Percentiles rank a stretch among this genome's conserved stretches.
Conservation (phyloP, 2,329 filamentous ascomycete genomes). For the Colletotrichum sojae region DNA sequence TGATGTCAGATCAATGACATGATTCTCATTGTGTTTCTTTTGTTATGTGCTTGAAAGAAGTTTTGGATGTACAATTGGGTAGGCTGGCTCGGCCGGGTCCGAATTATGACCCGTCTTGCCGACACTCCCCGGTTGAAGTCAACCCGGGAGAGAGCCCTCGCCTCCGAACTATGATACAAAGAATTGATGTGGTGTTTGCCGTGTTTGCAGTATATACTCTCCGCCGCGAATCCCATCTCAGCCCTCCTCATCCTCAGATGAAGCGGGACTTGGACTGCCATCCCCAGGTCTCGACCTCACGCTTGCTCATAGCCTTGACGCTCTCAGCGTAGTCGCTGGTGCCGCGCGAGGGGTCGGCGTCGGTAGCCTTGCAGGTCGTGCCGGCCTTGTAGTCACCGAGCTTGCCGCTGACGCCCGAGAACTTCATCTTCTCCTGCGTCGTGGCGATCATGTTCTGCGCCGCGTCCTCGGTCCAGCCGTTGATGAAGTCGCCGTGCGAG, state of each 20-base stretch:
- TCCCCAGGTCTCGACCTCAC: slow-evolving; percentile 31
- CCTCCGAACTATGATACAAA: slow-evolving; percentile 27
- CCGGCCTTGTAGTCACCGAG: slow-evolving; percentile 50
- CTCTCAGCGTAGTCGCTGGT: slow-evolving; percentile 58
- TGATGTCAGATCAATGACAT: neutral
- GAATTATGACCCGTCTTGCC: neutral
- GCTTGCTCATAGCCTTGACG: slow-evolving; percentile 44
- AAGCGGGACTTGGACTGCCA: slow-evolving; percentile 40
- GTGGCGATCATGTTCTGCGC: slow-evolving; percentile 58
- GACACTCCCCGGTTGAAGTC: neutral
- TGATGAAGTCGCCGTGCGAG: slow-evolving; percentile 64
- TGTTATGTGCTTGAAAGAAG: neutral
- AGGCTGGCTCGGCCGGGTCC: slow-evolving; percentile 8
- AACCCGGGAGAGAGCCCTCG: neutral
- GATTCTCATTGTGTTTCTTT: neutral
- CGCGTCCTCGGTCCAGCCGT: slow-evolving; percentile 61
- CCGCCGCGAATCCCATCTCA: neutral
- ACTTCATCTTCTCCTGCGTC: slow-evolving; percentile 53
- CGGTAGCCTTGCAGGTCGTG: slow-evolving; percentile 50
- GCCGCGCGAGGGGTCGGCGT: slow-evolving; percentile 57
- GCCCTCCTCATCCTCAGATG: neutral
- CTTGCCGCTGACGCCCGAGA: slow-evolving; percentile 52
- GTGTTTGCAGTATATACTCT: neutral
- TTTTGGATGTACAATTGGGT: slow-evolving; percentile 4
- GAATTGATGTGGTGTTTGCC: neutral